Evolutionary conservation across 192 early-diverging fungal species (phyloP).

Genomic region (Dimargaris cristalligena): DNA sequence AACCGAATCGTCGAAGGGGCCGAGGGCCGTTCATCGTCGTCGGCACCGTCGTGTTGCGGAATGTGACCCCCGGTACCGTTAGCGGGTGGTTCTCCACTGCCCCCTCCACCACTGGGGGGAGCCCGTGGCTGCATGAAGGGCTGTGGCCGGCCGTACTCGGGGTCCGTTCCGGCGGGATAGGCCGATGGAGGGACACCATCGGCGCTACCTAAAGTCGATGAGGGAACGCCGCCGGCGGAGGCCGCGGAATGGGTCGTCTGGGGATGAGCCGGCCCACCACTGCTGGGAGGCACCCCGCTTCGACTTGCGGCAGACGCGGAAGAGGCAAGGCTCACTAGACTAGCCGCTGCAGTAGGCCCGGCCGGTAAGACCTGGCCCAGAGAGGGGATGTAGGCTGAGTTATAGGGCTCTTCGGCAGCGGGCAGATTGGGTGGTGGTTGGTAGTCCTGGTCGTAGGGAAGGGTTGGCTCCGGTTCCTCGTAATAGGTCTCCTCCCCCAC

Average conservation of each 20-base stretch:
- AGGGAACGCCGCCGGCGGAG: too few relatives aligned
- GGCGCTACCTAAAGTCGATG: too few relatives aligned
- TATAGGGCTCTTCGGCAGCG: slow-evolving; percentile 2
- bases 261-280: too few relatives aligned
- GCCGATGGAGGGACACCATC: too few relatives aligned
- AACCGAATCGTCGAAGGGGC: background rate
- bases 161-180: too few relatives aligned
- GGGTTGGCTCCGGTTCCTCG: slow-evolving; percentile 1
- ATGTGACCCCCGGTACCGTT: slow-evolving; percentile 15
- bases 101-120: background rate
- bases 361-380: slow-evolving; percentile 8
- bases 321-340: slow-evolving; percentile 20
- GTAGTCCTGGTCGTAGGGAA: slow-evolving; percentile 10
- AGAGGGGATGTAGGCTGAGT: slow-evolving; percentile 2
- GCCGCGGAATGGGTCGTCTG: too few relatives aligned
- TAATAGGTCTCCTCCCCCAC: slow-evolving; percentile 12
- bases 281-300: too few relatives aligned
- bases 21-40: slow-evolving; percentile 14
- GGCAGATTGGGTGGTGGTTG: slow-evolving; percentile 8
- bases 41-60: slow-evolving; percentile 42
- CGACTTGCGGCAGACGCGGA: slow-evolving; percentile 12
- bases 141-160: slow-evolving; percentile 10
- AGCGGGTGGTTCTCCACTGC: slow-evolving; percentile 12
- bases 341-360: slow-evolving; percentile 15
- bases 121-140: slow-evolving; percentile 12